Conservation (phyloP, 371 early-diverging fungal species). For the Choanephora cucurbitarum region DNA sequence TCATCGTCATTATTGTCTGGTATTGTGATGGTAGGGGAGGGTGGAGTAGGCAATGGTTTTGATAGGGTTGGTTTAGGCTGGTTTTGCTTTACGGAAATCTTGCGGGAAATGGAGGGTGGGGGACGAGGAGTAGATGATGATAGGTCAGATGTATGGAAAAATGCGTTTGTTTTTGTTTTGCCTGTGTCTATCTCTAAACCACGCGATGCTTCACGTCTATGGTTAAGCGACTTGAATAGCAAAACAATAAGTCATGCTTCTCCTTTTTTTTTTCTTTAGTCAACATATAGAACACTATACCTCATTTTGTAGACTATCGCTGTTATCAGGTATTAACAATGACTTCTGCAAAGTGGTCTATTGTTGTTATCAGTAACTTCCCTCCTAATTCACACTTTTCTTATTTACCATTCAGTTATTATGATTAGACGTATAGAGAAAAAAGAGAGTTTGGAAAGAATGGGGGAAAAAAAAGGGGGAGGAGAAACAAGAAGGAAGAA, state of each 20-base stretch:
- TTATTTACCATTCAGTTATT: neutral
- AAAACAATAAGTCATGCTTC: neutral
- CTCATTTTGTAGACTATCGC: neutral
- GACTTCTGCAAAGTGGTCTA: neutral
- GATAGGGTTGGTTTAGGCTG: neutral
- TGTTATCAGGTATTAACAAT: neutral
- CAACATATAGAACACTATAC: no score
- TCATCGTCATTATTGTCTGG: neutral
- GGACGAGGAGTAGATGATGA: conserved; percentile 35
- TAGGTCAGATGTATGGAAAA: conserved; percentile 32
- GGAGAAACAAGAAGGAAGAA: neutral
- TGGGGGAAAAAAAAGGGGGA: neutral
- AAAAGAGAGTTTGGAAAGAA: neutral
- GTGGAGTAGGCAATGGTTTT: conserved; percentile 12
- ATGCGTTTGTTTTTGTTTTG: conserved; percentile 37
- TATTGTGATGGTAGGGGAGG: conserved; percentile 2
- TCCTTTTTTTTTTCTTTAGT: no score
- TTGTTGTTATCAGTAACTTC: neutral
- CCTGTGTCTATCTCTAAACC: conserved; percentile 44
- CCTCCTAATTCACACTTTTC: no score
- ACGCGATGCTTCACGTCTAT: conserved; percentile 35
- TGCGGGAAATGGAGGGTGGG: conserved; percentile 37
- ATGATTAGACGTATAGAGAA: no score
- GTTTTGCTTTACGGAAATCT: conserved; percentile 25
- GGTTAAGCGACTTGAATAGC: conserved; percentile 10